A percentile compares a stretch with the other conserved stretches of the same genome.
Conservation (phyloP, 2,329 filamentous ascomycete species). For the Cladosporium sp. region DNA sequence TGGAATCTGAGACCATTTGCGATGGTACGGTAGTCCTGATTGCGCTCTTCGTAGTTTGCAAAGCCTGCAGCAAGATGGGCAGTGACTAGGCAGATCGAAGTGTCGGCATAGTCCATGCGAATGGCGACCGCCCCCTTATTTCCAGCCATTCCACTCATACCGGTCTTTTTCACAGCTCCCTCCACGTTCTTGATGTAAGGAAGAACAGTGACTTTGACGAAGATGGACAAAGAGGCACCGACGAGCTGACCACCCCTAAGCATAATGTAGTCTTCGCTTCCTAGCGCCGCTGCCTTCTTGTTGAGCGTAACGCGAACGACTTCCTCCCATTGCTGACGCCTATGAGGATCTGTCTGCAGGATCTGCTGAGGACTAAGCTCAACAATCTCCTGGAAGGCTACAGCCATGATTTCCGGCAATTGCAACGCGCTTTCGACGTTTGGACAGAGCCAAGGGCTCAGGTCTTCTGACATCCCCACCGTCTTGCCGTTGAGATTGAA, state of each 20-base stretch:
- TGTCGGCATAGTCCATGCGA: constrained; percentile 88
- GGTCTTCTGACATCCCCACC: constrained; percentile 67
- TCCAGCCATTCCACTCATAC: constrained; percentile 92
- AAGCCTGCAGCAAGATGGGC: constrained; percentile 95
- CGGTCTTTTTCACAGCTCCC: constrained; percentile 88
- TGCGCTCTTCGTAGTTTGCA: constrained; percentile 92
- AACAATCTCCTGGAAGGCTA: constrained; percentile 98
- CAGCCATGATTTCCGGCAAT: constrained; percentile 77
- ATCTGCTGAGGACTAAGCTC: constrained; percentile 96
- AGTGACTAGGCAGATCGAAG: constrained; percentile 89
- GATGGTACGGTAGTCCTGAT: constrained; percentile 87
- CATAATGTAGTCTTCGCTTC: constrained; percentile 76
- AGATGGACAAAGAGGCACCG: constrained; percentile 85
- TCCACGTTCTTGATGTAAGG: constrained; percentile 91
- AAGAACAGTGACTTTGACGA: constrained; percentile 73
- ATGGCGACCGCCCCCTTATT: constrained; percentile 98
- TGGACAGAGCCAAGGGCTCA: constrained; percentile 81
- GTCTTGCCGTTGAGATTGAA: constrained; percentile 93
- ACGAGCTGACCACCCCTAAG: constrained; percentile 90
- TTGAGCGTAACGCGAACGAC: constrained; percentile 76
- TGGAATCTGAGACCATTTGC: constrained; percentile 84
- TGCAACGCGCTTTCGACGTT: constrained; percentile 48
- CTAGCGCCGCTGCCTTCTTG: constrained; percentile 55
- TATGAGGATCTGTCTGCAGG: constrained; percentile 91
- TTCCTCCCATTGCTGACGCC: constrained; percentile 79